A percentile compares a stretch with the other conserved stretches of the same genome.
phyloP scores from a whole-genome alignment of 495 filamentous ascomycete species.

The Lophium mytilinum region DNA sequence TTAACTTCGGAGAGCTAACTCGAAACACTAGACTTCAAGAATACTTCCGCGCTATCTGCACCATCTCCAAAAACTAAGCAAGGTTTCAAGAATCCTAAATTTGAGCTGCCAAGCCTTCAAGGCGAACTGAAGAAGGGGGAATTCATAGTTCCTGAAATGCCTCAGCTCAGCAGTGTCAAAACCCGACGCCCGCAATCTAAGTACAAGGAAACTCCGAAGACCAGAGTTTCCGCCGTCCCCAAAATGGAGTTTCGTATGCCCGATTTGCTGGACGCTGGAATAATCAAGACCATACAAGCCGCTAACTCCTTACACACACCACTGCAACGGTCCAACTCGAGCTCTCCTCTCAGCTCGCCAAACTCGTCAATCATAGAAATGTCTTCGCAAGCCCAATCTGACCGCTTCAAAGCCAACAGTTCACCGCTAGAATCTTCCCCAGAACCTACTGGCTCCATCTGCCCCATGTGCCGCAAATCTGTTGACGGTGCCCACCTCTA shows the following conservation, averaged over 20 bases:
- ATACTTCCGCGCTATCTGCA: not conserved
- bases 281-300: not conserved
- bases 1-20: not conserved
- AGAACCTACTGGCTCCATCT: not conserved
- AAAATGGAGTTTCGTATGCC: not conserved
- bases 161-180: not conserved
- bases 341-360: not conserved
- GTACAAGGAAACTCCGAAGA: not conserved
- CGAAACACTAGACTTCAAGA: not conserved
- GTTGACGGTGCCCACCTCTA: not conserved
- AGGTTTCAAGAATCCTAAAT: not conserved
- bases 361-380: not conserved
- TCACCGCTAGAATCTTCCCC: not conserved
- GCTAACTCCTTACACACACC: not conserved
- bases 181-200: not conserved
- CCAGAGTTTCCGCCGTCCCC: not conserved
- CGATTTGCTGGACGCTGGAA: not conserved
- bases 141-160: too few species aligned
- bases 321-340: not conserved
- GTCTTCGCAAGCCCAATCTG: not conserved
- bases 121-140: not conserved
- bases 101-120: not conserved
- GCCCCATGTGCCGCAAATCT: not conserved
- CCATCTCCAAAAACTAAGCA: not conserved
- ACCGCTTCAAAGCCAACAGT: not conserved